Base-by-base conservation (phyloP, 2,329 filamentous ascomycete genomes). In the Fusarium pseudonygamai region DNA sequence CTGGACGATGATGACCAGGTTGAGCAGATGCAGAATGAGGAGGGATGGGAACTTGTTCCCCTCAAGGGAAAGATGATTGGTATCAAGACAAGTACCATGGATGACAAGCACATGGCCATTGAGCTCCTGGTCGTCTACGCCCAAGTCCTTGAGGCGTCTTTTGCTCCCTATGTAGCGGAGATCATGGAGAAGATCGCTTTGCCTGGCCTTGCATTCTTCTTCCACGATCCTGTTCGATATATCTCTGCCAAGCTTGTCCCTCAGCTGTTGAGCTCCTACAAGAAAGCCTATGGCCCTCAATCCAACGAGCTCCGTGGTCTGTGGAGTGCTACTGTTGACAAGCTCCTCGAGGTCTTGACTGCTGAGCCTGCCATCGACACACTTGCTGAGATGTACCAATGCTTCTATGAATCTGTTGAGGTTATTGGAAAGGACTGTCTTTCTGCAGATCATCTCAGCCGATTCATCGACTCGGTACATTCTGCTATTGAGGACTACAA, bases 81-180 rank as follows among this genome's bases (percentile, higher is more conserved):
- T 73, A 99, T 99, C 85, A 95, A 95, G 85, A 99, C 96, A 13
- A 97, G 94, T 81, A 94, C 93, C 15, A 92, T 99, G 82, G 96
- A 99, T 78, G 96, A 99, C 84, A 99, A 99, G 87, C 95, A 98
- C 83, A 98, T 97, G 89, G 96, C 96, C n/a, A 98, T 99, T 74
- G 96, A 99, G 84, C 90, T 99, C 60, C 93, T 99, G 69, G 95
- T 97, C 52, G 96, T 99, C 71, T 99, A 99, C 80, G 96, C 96
- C 4, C 95, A 98, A 81, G 95, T 97, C 32, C 88, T 99, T n/a
- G 94, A 98, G 81, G 94, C 89, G 28, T 90, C 93, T 36, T 99
- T 99, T 80, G 95, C 96, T 60, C 94, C 93, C 3, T 98, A 97
- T 75, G 96, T 97, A 59, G 87, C 92, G 49, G 92, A 97, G 68